phyloP scores from a whole-genome alignment of 2,329 filamentous ascomycete genomes.

The Botrytis fabae region DNA sequence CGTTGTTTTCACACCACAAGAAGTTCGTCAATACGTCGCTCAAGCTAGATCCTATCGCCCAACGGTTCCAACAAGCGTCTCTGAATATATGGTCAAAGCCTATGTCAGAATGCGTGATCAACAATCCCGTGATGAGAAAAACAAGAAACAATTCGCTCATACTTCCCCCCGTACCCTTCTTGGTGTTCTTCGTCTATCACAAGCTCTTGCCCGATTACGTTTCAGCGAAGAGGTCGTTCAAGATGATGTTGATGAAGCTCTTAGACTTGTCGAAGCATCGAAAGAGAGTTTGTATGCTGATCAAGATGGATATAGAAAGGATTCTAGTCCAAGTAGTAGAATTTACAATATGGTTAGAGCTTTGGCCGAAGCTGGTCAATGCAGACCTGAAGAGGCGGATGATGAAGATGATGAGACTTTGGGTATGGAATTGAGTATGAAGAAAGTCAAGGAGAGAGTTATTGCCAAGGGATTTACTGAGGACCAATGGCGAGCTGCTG shows the following conservation, averaged over 20 bases:
- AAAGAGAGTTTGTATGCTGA: slow-evolving; percentile 87
- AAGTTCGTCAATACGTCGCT: slow-evolving; percentile 94
- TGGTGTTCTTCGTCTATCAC: slow-evolving; percentile 87
- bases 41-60: slow-evolving; percentile 88
- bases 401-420: slow-evolving; percentile 70
- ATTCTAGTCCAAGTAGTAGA: slow-evolving; percentile 79
- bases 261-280: slow-evolving; percentile 87
- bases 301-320: slow-evolving; percentile 57
- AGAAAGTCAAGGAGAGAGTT: slow-evolving; percentile 85
- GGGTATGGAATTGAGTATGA: slow-evolving; percentile 76
- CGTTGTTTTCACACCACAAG: slow-evolving; percentile 85
- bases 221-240: slow-evolving; percentile 83
- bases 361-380: slow-evolving; percentile 80
- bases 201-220: slow-evolving; percentile 87
- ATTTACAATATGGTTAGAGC: slow-evolving; percentile 94
- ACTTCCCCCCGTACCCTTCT: slow-evolving; percentile 92
- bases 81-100: slow-evolving; percentile 95
- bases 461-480: slow-evolving; percentile 96
- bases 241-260: slow-evolving; percentile 93
- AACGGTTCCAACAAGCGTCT: slow-evolving; percentile 78
- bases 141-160: slow-evolving; percentile 89
- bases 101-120: slow-evolving; percentile 93
- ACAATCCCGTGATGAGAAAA: slow-evolving; percentile 87
- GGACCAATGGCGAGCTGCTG: slow-evolving; percentile 81
- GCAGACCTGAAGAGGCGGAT: slow-evolving; percentile 45